Percentiles rank a stretch among this genome's conserved stretches.
These are phyloP conservation scores for Fusarium equiseti DNA, from an alignment of 2,329 filamentous ascomycete genomes.

Conservation along the genomic window DNA sequence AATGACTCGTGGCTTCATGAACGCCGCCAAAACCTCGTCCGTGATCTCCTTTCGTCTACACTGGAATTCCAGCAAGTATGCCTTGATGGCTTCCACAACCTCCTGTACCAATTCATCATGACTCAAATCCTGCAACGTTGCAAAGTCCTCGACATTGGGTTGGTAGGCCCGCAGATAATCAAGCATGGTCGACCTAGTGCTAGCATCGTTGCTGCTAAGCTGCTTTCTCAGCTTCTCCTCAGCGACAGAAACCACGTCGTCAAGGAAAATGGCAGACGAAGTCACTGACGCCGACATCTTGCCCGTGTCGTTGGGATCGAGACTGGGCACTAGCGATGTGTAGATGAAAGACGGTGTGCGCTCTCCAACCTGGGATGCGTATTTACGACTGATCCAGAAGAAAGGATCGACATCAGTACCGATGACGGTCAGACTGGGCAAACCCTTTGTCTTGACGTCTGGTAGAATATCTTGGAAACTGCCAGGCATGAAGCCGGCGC, in stretches of 20 bases:
- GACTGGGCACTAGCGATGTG: conserved; percentile 8
- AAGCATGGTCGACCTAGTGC: conserved; percentile 5
- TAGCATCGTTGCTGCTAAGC: not conserved
- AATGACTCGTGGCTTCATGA: conserved; percentile 3
- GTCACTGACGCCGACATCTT: conserved; percentile 6
- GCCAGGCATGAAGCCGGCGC: conserved; percentile 7
- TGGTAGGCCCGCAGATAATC: conserved; percentile 1
- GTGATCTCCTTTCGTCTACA: conserved; percentile 6
- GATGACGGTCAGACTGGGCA: conserved; percentile 5
- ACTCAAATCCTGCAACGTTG: not conserved
- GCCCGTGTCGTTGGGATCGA: not conserved
- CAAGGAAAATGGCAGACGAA: conserved; percentile 8
- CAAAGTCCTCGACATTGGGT: not conserved
- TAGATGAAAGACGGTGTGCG: conserved; percentile 8
- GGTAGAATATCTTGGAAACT: conserved; percentile 9
- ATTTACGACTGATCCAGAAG: conserved; percentile 16
- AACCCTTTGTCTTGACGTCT: conserved; percentile 2
- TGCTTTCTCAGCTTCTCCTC: conserved; percentile 10
- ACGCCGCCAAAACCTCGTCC: conserved; percentile 1
- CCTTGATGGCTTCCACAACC: conserved; percentile 1
- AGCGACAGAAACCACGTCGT: not conserved
- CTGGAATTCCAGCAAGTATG: conserved; percentile 3
- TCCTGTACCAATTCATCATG: not conserved
- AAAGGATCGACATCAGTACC: conserved; percentile 15
- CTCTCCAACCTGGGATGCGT: conserved; percentile 8